Percentiles rank a stretch among this genome's conserved stretches.
These are phyloP conservation scores for Monosporascus sp. DNA, from an alignment of 2,329 filamentous ascomycete species.

Conservation along the genomic window DNA sequence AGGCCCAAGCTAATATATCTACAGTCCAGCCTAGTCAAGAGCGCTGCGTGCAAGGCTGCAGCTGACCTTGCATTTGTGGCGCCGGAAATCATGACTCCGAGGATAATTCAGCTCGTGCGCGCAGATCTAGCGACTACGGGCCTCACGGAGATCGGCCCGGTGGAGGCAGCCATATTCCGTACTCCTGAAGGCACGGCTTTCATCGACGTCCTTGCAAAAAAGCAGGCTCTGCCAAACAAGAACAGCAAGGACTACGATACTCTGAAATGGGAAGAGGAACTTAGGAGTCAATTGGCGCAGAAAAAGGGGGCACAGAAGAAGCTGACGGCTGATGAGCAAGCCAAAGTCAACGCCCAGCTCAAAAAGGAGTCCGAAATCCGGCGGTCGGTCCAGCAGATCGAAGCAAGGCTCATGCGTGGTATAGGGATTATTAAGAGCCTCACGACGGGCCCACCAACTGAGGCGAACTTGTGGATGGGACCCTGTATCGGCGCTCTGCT, in stretches of 20 bases:
- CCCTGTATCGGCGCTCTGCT: constrained; percentile 70
- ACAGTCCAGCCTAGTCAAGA: constrained; percentile 43
- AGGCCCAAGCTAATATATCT: constrained; percentile 8
- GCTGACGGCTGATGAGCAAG: constrained; percentile 79
- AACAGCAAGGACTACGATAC: constrained; percentile 94
- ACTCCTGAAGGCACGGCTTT: constrained; percentile 86
- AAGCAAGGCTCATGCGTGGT: constrained; percentile 70
- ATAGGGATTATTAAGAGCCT: constrained; percentile 81
- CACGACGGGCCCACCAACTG: constrained; percentile 81
- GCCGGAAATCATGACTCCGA: constrained; percentile 72
- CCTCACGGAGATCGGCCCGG: constrained; percentile 68
- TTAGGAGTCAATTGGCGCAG: constrained; percentile 78
- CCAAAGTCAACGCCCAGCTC: constrained; percentile 86
- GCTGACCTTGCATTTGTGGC: constrained; percentile 92
- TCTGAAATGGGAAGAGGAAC: constrained; percentile 93
- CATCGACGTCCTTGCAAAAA: constrained; percentile 85
- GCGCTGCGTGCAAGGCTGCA: constrained; percentile 76
- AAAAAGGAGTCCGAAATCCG: constrained; percentile 81
- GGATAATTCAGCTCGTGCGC: constrained; percentile 67
- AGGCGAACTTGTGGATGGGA: constrained; percentile 83
- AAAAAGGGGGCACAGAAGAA: constrained; percentile 93
- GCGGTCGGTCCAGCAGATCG: constrained; percentile 61
- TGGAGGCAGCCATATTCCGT: constrained; percentile 88
- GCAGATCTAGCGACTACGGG: constrained; percentile 67
- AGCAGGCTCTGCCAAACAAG: constrained; percentile 71